These are phyloP conservation scores for Backusella sp. DNA, from an alignment of 192 early-diverging fungal species.

Conservation along the genomic window DNA sequence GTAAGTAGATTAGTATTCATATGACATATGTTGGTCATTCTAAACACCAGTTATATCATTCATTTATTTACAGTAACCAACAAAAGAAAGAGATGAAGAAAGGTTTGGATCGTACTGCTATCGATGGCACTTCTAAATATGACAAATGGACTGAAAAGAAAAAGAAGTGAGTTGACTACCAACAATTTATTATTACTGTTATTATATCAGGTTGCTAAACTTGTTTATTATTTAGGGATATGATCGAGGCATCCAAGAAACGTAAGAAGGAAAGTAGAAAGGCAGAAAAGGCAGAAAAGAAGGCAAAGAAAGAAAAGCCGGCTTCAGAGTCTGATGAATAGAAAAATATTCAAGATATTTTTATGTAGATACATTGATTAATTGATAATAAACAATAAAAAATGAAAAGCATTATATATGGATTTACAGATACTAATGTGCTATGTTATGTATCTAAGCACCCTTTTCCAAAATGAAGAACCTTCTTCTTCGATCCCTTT, in stretches of 20 bases:
- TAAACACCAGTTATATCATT: neutral
- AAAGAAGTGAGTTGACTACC: constrained; percentile 52
- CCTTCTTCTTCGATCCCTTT: constrained; percentile 13
- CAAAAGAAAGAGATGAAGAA: constrained; percentile 70
- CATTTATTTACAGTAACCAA: constrained; percentile 43
- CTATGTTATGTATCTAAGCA: neutral
- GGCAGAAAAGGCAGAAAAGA: constrained; percentile 7
- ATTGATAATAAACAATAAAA: too few species aligned
- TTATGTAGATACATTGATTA: neutral
- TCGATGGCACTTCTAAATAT: constrained; percentile 77
- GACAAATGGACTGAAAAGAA: constrained; percentile 68
- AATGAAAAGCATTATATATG: too few species aligned
- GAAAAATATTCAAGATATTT: neutral
- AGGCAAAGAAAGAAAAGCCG: neutral
- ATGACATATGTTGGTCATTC: neutral
- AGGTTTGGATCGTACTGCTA: constrained; percentile 69
- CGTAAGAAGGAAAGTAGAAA: constrained; percentile 26
- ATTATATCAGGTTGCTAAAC: neutral
- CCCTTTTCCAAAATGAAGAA: neutral
- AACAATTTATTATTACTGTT: neutral
- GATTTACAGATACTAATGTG: too few species aligned
- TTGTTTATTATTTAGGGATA: constrained; percentile 25
- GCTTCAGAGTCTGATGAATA: neutral
- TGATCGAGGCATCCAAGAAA: constrained; percentile 40
- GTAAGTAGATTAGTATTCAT: constrained; percentile 23